A percentile compares a stretch with the other conserved stretches of the same genome.
These are phyloP conservation scores for Suaeda aralocaspica DNA, from an alignment of 148 eudicot species.

Conservation along the genomic window DNA sequence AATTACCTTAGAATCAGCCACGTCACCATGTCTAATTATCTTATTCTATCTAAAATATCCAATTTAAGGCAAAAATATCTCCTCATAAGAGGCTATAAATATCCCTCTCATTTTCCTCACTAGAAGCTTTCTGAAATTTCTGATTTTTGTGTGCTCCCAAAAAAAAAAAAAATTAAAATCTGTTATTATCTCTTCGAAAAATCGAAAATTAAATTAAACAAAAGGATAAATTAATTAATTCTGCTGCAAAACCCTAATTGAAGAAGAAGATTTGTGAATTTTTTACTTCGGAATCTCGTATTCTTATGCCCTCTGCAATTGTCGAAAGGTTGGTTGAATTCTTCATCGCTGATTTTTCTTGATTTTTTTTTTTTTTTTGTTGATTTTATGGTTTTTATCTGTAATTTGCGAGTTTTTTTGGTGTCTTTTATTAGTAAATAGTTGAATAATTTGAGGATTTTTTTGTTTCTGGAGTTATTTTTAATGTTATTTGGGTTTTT, in stretches of 20 bases:
- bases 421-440: too few relatives aligned
- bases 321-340: slow-evolving; percentile 24
- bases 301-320: background rate
- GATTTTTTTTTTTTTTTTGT: background rate
- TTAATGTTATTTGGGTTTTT: too few relatives aligned
- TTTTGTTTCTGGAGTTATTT: background rate
- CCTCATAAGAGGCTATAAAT: slow-evolving; percentile 8
- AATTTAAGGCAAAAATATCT: background rate
- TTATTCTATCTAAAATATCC: background rate
- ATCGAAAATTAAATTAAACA: background rate
- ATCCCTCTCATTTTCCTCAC: background rate
- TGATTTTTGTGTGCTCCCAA: background rate
- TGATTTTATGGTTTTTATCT: background rate
- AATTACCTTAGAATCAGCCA: background rate
- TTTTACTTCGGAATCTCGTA: background rate
- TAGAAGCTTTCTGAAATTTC: slow-evolving; percentile 4
- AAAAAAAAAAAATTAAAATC: too few relatives aligned
- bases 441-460: background rate
- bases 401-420: background rate
- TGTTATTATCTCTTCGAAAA: background rate
- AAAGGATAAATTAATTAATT: background rate
- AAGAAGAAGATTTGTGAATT: background rate
- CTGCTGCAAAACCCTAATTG: background rate
- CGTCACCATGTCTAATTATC: background rate
- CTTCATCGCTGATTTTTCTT: background rate